Conservation (phyloP, 768 basidiomycete genomes). For the Thelephora ganbajun region DNA sequence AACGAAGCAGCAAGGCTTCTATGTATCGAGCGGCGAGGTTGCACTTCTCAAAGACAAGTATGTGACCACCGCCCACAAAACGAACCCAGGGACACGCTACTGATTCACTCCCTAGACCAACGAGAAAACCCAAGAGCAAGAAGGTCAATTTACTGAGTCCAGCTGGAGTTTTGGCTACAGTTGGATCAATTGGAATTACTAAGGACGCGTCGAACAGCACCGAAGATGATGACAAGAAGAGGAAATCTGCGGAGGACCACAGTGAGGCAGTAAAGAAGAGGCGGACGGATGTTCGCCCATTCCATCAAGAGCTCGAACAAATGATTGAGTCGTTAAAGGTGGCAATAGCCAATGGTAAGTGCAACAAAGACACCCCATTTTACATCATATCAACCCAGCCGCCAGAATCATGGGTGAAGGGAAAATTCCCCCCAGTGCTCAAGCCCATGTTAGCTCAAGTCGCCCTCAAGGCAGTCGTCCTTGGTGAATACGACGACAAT, state of each 20-base stretch:
- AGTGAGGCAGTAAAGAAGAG: conserved; percentile 43
- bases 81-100: background rate
- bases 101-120: conserved; percentile 21
- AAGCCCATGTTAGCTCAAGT: conserved; percentile 60
- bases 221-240: background rate
- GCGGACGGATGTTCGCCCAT: conserved; percentile 43
- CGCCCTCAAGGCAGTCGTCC: conserved; percentile 62
- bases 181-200: conserved; percentile 1
- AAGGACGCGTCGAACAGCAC: background rate
- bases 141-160: conserved; percentile 22
- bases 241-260: conserved; percentile 3
- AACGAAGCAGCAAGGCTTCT: conserved; percentile 88
- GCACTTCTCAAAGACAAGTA: conserved; percentile 70
- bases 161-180: conserved; percentile 5
- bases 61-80: conserved; percentile 4
- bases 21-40: conserved; percentile 80
- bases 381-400: background rate
- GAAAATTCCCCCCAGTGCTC: conserved; percentile 77
- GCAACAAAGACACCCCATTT: background rate
- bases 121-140: conserved; percentile 63
- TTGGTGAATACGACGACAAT: conserved; percentile 85
- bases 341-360: conserved; percentile 45
- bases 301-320: conserved; percentile 56
- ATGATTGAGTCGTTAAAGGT: conserved; percentile 46
- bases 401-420: conserved; percentile 31